Base-by-base conservation (phyloP, 768 basidiomycete genomes). In the Sporobolomyces phaffii region DNA sequence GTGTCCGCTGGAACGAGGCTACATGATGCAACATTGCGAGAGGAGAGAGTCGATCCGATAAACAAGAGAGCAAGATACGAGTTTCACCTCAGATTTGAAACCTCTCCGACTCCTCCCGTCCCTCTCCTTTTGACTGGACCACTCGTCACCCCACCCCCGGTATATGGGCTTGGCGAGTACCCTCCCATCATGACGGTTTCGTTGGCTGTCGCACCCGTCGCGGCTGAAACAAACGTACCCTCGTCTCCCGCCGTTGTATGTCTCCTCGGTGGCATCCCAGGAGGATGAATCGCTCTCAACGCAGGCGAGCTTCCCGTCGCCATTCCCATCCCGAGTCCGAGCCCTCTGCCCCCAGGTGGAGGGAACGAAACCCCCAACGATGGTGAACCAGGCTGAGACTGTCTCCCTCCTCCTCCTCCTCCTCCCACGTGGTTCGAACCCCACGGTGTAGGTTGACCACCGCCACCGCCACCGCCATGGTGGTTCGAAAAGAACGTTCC, bases 211-310 rank as follows among this genome's bases (percentile, higher is more conserved):
- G 40, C 10, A 5, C 43, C n/a, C 43, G 31, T 13, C 56, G 43
- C 43, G 18, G 56, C 56, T 6, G 28, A 20, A 2, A 44, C 43
- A 31, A 58, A 58, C 15, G 48, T 29, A 7, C 43, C 56, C 31
- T 58, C 56, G 44, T 58, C 56, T n/a, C 36, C 56, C 8, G 36
- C 36, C 10, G 56, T 58, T 29, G 56, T 58, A n/a, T 58, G 56
- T 34, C 56, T 5, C 29, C 56, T 38, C 29, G 43, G 41, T 8
- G 56, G 56, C 41, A 45, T 45, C 6, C 56, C 56, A 20, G 56
- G 56, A 31, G 56, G 56, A 34, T 58, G 28, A 1, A 58, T 22
- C 41, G 56, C 56, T 18, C 56, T 29, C 36, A 58, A 28, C 3
- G 56, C 56, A 10, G 56, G 56, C 5, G 56, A 58, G 5, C 26